These are phyloP conservation scores for Picea sitchensis DNA, from an alignment of 75 land plant species.

Conservation along the genomic window DNA sequence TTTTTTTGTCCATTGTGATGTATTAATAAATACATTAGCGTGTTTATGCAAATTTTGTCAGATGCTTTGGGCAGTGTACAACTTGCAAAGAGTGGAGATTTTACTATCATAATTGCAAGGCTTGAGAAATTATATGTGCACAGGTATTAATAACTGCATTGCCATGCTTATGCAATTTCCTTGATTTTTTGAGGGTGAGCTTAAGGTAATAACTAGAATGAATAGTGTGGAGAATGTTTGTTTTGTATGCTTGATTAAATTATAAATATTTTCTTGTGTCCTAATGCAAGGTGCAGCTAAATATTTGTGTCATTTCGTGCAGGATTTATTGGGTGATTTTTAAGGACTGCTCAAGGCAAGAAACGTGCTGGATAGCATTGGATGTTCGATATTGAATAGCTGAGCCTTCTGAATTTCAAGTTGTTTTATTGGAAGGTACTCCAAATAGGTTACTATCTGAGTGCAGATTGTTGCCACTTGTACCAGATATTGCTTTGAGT, in stretches of 20 bases:
- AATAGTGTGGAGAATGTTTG: background rate
- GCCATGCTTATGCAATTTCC: background rate
- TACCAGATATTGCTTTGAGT: background rate
- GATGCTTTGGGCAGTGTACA: too few relatives aligned
- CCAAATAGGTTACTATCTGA: too few relatives aligned
- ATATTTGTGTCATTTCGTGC: background rate
- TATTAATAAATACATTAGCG: too few relatives aligned
- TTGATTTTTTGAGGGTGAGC: background rate
- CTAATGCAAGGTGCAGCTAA: background rate
- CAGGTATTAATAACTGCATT: background rate
- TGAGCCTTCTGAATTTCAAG: background rate
- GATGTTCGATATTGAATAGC: background rate
- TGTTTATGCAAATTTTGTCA: too few relatives aligned
- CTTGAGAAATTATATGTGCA: background rate
- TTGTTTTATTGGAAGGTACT: background rate
- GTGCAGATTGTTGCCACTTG: too few relatives aligned
- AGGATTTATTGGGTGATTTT: background rate
- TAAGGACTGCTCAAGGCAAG: background rate
- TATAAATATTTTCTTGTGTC: too few relatives aligned
- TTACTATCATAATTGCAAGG: background rate
- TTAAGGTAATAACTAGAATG: background rate
- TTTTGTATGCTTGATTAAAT: too few relatives aligned
- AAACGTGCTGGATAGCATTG: background rate
- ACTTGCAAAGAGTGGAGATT: too few relatives aligned
- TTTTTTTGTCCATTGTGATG: too few relatives aligned